A percentile compares a stretch with the other conserved stretches of the same genome.
phyloP scores from a whole-genome alignment of 108 stramenopile species.

The Pseudonitzschia delicatissima region DNA sequence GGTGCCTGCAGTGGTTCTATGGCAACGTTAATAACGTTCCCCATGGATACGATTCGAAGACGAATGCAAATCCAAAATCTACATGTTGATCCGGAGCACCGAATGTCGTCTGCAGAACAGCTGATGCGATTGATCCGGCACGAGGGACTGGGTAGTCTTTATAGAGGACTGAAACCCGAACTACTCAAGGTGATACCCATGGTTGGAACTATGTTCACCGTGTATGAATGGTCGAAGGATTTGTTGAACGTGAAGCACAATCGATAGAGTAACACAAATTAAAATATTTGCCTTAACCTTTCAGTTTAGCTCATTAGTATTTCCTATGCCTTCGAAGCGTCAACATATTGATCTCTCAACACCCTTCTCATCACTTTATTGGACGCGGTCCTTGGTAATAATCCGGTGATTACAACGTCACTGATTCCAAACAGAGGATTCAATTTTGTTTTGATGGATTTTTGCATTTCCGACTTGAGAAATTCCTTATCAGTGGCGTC shows the following conservation, averaged over 20 bases:
- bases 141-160: slow-evolving; percentile 81
- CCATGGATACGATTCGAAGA: slow-evolving; percentile 88
- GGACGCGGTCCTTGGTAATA: slow-evolving; percentile 33
- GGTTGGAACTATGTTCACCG: slow-evolving; percentile 91
- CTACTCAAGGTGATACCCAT: slow-evolving; percentile 93
- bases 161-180: slow-evolving; percentile 90
- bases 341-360: slow-evolving; percentile 25
- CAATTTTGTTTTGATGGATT: slow-evolving; percentile 30
- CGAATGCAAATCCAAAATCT: slow-evolving; percentile 91
- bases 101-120: slow-evolving; percentile 59
- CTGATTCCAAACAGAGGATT: slow-evolving; percentile 38
- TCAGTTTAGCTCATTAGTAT: not conserved
- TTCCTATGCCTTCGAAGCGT: not conserved
- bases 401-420: slow-evolving; percentile 22
- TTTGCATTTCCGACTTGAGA: slow-evolving; percentile 22
- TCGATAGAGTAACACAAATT: slow-evolving; percentile 12
- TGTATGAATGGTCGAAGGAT: slow-evolving; percentile 86
- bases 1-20: slow-evolving; percentile 77
- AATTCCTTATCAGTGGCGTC: slow-evolving; percentile 13
- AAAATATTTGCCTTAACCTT: not conserved
- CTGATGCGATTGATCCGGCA: slow-evolving; percentile 46
- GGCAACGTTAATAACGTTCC: slow-evolving; percentile 82
- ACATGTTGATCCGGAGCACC: slow-evolving; percentile 59
- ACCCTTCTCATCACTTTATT: slow-evolving; percentile 39
- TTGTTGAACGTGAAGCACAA: slow-evolving; percentile 57